phyloP scores from a whole-genome alignment of 1,139 yeast species.

The Wickerhamiella pararugosa region DNA sequence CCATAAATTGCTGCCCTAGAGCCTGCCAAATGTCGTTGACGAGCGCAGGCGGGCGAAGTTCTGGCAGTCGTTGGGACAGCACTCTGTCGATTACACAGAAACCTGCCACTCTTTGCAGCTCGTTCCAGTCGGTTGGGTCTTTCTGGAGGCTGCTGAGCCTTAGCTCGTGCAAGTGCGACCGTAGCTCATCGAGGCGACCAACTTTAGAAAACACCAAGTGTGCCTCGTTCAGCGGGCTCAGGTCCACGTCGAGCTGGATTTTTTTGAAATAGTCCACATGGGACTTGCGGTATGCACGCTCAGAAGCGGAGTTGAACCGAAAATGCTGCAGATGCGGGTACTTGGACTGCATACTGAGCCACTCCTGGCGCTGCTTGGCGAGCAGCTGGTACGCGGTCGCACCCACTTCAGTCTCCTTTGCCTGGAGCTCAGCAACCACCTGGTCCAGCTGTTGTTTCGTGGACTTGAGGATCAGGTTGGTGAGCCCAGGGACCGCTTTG shows the following conservation, averaged over 20 bases:
- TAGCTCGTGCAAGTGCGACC: conserved; percentile 32
- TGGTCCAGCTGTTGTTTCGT: conserved; percentile 58
- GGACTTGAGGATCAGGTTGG: conserved; percentile 61
- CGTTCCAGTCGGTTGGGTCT: conserved; percentile 43
- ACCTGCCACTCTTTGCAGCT: conserved; percentile 47
- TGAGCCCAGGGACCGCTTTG: conserved; percentile 63
- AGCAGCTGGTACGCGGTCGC: conserved; percentile 11
- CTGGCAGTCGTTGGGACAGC: conserved; percentile 39
- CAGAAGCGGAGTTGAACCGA: conserved; percentile 77
- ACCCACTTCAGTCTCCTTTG: conserved; percentile 34
- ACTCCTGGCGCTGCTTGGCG: conserved; percentile 36
- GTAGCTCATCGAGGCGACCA: conserved; percentile 45
- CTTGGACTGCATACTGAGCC: conserved; percentile 34
- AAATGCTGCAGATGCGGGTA: conserved; percentile 38
- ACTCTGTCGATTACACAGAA: conserved; percentile 65
- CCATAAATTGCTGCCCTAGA: conserved; percentile 27
- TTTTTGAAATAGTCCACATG: conserved; percentile 28
- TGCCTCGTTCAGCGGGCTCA: conserved; percentile 67
- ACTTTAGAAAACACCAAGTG: conserved; percentile 67
- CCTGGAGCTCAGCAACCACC: conserved; percentile 41
- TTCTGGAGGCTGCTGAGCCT: conserved; percentile 36
- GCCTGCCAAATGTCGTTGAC: conserved; percentile 73
- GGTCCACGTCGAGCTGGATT: conserved; percentile 34
- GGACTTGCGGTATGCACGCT: conserved; percentile 52
- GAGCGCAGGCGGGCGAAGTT: conserved; percentile 26